Conservation (phyloP, 139 green algal genomes). For the Coccomyxa sp. region DNA sequence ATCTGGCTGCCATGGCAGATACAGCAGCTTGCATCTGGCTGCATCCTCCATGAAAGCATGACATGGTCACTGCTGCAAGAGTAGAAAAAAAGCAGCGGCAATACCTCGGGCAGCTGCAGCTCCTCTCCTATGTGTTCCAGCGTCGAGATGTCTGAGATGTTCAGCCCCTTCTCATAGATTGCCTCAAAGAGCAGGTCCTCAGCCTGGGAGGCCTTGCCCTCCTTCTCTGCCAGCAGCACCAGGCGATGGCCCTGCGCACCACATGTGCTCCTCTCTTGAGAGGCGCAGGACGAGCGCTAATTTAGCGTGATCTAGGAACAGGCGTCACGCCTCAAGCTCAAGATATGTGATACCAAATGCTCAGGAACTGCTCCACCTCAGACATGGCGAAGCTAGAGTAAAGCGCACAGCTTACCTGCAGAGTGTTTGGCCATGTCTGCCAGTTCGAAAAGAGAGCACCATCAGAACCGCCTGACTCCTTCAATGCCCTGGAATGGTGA, state of each 20-base stretch:
- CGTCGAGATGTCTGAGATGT: background rate
- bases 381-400: too few relatives aligned
- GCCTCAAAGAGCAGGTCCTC: slow-evolving; percentile 8
- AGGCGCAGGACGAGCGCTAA: too few relatives aligned
- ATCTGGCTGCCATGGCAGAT: background rate
- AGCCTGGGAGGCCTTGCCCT: slow-evolving; percentile 13
- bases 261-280: too few relatives aligned
- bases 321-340: too few relatives aligned
- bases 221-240: slow-evolving; percentile 10
- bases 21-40: background rate
- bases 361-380: too few relatives aligned
- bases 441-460: slow-evolving; percentile 22
- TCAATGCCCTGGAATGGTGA: too few relatives aligned
- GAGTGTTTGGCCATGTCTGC: slow-evolving; percentile 11
- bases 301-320: too few relatives aligned
- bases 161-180: slow-evolving; percentile 15
- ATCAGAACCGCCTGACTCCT: too few relatives aligned
- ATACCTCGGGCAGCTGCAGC: background rate
- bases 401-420: background rate
- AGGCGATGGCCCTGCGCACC: slow-evolving; percentile 12
- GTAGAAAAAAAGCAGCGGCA: background rate
- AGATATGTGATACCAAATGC: too few relatives aligned
- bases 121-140: background rate
- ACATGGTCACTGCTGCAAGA: background rate
- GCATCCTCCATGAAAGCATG: background rate